Conservation (phyloP, 2,329 filamentous ascomycete genomes). For the Neurospora crassa region DNA sequence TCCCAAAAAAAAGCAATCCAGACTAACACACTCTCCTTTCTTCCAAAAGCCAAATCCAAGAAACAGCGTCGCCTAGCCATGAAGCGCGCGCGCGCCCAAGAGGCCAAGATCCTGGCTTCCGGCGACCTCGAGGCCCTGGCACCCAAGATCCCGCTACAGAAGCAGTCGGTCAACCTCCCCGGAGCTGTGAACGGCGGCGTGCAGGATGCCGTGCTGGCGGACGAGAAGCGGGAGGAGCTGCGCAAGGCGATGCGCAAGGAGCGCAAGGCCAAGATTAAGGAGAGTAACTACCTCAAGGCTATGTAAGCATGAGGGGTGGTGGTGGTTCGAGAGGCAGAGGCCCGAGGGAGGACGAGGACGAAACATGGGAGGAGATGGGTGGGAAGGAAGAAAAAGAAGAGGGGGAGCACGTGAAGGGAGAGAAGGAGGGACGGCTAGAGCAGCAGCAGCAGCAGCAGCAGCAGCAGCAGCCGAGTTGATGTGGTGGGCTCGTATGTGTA, state of each 20-base stretch:
- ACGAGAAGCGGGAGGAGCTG: slow-evolving; percentile 48
- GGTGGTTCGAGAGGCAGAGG: background rate
- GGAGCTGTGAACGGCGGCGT: slow-evolving; percentile 33
- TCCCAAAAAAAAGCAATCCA: background rate
- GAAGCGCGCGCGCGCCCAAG: slow-evolving; percentile 47
- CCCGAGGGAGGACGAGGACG: background rate
- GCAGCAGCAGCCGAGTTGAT: background rate
- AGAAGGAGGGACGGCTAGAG: background rate
- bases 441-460: background rate
- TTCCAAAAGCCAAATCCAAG: slow-evolving; percentile 63
- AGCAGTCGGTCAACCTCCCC: slow-evolving; percentile 70
- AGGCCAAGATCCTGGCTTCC: slow-evolving; percentile 51
- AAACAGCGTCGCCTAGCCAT: slow-evolving; percentile 66
- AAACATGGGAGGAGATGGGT: background rate
- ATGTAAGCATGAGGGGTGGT: slow-evolving; percentile 40
- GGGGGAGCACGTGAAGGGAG: background rate
- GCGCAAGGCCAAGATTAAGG: slow-evolving; percentile 69
- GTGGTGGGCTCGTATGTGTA: background rate
- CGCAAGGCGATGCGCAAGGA: slow-evolving; percentile 65
- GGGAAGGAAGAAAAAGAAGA: background rate
- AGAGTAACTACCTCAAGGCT: slow-evolving; percentile 74
- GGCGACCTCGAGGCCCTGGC: slow-evolving; percentile 57
- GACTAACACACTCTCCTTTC: background rate
- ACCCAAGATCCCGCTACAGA: slow-evolving; percentile 63
- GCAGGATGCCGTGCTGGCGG: slow-evolving; percentile 37